Percentiles rank a stretch among this genome's conserved stretches.
These are phyloP conservation scores for Yarrowia alimentaria DNA, from an alignment of 805 yeast genomes.

Conservation along the genomic window DNA sequence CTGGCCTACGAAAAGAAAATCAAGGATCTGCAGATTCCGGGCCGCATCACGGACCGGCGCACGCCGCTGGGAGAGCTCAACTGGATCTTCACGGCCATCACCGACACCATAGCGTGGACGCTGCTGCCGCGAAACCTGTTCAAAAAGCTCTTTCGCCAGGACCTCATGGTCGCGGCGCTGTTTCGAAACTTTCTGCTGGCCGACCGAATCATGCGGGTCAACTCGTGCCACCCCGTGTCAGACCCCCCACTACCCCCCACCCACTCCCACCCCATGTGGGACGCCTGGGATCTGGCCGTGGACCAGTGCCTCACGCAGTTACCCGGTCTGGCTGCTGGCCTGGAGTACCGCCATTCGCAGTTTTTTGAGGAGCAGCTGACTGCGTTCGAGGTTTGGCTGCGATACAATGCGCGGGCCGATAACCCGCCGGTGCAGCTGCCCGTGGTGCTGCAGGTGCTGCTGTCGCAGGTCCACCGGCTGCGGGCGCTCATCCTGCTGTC, in stretches of 20 bases:
- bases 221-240: slow-evolving; percentile 90
- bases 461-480: slow-evolving; percentile 91
- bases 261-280: slow-evolving; percentile 91
- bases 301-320: slow-evolving; percentile 78
- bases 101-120: slow-evolving; percentile 98
- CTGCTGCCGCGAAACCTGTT: slow-evolving; percentile 82
- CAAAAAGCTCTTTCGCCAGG: slow-evolving; percentile 89
- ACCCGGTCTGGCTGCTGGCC: slow-evolving; percentile 35
- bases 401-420: slow-evolving; percentile 72
- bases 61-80: slow-evolving; percentile 94
- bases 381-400: slow-evolving; percentile 94
- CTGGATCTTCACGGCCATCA: slow-evolving; percentile 97
- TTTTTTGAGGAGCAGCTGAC: slow-evolving; percentile 95
- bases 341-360: slow-evolving; percentile 65
- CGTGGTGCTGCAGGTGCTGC: slow-evolving; percentile 83
- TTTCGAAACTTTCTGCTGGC: slow-evolving; percentile 91
- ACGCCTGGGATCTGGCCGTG: slow-evolving; percentile 94
- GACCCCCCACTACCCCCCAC: slow-evolving; percentile 89
- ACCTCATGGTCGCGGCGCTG: slow-evolving; percentile 92
- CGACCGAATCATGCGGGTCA: slow-evolving; percentile 87
- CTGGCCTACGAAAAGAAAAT: slow-evolving; percentile 37
- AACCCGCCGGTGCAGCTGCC: slow-evolving; percentile 95
- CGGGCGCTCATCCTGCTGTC: slow-evolving; percentile 82
- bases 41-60: slow-evolving; percentile 84
- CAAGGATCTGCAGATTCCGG: slow-evolving; percentile 68